Evolutionary conservation across 2,329 filamentous ascomycete genomes (phyloP).

Genomic region (Aschersonia sp.): DNA sequence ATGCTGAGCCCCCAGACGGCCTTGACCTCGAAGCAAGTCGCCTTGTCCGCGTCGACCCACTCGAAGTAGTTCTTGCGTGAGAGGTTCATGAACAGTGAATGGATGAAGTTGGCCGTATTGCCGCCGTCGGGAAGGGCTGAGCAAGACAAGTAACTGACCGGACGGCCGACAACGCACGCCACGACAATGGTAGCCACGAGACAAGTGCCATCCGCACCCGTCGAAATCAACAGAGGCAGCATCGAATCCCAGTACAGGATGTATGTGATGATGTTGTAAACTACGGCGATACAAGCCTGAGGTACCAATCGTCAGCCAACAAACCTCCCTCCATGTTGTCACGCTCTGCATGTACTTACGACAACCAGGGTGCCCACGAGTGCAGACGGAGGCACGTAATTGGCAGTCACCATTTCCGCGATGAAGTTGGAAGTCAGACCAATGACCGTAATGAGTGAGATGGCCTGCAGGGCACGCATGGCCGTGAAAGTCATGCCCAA

Average conservation of each 20-base stretch:
- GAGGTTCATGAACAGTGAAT: constrained; percentile 26
- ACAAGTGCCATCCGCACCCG: constrained; percentile 50
- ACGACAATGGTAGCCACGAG: constrained; percentile 68
- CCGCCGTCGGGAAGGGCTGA: constrained; percentile 28
- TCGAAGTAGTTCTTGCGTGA: constrained; percentile 18
- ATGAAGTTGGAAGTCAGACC: constrained; percentile 76
- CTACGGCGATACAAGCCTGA: constrained; percentile 61
- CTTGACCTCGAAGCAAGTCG: constrained; percentile 73
- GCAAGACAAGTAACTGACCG: constrained; percentile 67
- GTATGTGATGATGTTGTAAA: constrained; percentile 68
- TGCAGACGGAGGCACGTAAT: constrained; percentile 53
- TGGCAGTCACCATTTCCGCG: constrained; percentile 52
- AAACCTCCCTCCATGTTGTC: neutral
- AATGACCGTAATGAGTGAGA: constrained; percentile 62
- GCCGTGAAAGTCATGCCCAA: constrained; percentile 67
- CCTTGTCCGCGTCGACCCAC: constrained; percentile 36
- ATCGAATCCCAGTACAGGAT: constrained; percentile 69
- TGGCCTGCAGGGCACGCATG: constrained; percentile 54
- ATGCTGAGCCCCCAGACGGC: constrained; percentile 78
- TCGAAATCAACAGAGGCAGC: constrained; percentile 58
- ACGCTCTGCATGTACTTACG: constrained; percentile 37
- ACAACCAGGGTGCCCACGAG: constrained; percentile 67
- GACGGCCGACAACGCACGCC: constrained; percentile 63
- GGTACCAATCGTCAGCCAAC: neutral
- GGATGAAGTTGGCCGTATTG: constrained; percentile 28